These are phyloP conservation scores for Arachis monticola DNA, from an alignment of 331 rosid species.

Conservation along the genomic window DNA sequence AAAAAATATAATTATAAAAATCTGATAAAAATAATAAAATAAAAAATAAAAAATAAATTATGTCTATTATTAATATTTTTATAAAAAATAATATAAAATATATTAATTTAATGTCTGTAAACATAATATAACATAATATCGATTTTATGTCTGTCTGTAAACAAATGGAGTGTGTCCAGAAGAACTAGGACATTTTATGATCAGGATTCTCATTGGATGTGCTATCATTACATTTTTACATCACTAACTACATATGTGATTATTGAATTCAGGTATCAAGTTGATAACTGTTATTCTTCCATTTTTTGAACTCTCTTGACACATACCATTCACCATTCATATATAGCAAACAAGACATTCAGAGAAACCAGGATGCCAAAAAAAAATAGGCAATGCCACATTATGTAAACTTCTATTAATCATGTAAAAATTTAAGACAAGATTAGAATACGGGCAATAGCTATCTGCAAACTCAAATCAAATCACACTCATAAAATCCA, in stretches of 20 bases:
- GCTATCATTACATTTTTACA: neutral
- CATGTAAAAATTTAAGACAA: neutral
- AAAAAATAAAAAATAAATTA: too few relatives aligned
- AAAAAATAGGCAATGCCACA: neutral
- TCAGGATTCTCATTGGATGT: neutral
- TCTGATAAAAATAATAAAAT: too few relatives aligned
- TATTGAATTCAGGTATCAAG: neutral
- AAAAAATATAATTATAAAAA: too few relatives aligned
- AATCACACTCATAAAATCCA: conserved; percentile 31
- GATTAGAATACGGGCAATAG: neutral
- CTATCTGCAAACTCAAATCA: conserved; percentile 24
- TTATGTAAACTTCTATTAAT: neutral
- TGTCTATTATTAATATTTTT: too few relatives aligned
- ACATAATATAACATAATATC: too few relatives aligned
- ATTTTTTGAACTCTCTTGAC: neutral
- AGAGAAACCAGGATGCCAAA: neutral
- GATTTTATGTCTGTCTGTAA: too few relatives aligned
- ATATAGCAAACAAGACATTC: neutral
- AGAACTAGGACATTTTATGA: neutral
- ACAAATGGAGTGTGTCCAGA: too few relatives aligned
- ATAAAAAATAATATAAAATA: too few relatives aligned
- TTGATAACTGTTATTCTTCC: neutral
- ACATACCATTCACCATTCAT: neutral
- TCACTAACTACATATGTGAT: neutral
- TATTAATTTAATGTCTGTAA: too few relatives aligned